phyloP scores from a whole-genome alignment of 345 rosid species.

The Anacardium occidentale region DNA sequence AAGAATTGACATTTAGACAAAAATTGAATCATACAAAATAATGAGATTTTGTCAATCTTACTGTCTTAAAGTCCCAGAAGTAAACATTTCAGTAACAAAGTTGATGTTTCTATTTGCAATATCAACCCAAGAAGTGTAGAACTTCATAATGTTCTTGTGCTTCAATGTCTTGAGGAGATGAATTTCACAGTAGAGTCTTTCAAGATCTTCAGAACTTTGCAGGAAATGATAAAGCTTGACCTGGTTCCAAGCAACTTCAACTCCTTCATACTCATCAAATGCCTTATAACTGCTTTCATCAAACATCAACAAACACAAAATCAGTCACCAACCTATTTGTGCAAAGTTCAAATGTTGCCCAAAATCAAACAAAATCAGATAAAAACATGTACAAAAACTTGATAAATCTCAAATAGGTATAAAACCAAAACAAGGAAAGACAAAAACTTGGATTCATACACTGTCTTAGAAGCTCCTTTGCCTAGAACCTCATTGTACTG shows the following conservation, averaged over 20 bases:
- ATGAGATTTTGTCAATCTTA: constrained; percentile 36
- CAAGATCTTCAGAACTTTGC: constrained; percentile 90
- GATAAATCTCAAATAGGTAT: constrained; percentile 29
- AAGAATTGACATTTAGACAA: constrained; percentile 9
- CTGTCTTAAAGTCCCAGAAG: constrained; percentile 94
- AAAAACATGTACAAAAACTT: background rate
- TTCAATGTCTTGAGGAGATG: constrained; percentile 91
- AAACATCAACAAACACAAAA: constrained; percentile 28
- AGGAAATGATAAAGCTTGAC: constrained; percentile 91
- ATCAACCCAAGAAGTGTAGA: constrained; percentile 93
- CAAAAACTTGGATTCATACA: constrained; percentile 52
- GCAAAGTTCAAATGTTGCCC: constrained; percentile 17
- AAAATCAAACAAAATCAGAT: constrained; percentile 9
- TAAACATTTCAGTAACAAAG: constrained; percentile 93
- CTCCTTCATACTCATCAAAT: constrained; percentile 89
- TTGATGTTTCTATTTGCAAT: constrained; percentile 75
- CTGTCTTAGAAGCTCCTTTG: constrained; percentile 96
- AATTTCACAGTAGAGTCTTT: constrained; percentile 90
- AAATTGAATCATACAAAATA: background rate
- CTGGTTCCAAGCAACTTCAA: constrained; percentile 99
- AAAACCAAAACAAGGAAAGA: constrained; percentile 6
- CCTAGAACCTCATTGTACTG: constrained; percentile 94
- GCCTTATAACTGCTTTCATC: constrained; percentile 70
- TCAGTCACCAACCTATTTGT: constrained; percentile 25
- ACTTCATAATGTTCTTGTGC: constrained; percentile 88